A percentile compares a stretch with the other conserved stretches of the same genome.
These are phyloP conservation scores for Aspergillus diversus DNA, from an alignment of 495 filamentous ascomycete genomes.

Conservation along the genomic window DNA sequence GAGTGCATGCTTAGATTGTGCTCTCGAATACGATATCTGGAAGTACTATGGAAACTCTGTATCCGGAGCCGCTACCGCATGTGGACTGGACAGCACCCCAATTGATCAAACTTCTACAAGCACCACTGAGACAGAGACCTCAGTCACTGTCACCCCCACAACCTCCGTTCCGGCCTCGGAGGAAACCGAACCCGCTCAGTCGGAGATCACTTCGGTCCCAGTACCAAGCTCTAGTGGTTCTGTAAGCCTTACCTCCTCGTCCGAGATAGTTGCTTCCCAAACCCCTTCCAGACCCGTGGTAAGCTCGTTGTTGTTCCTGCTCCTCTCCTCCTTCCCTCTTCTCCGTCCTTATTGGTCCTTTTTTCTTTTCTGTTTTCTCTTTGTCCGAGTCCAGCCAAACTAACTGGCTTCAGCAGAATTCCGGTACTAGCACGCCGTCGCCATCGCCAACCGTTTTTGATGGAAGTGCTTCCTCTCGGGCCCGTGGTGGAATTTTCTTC, in stretches of 20 bases:
- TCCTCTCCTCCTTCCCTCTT: background rate
- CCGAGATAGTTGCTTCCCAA: background rate
- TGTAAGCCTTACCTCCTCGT: background rate
- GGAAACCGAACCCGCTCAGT: background rate
- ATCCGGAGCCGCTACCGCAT: slow-evolving; percentile 33
- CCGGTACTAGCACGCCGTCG: background rate
- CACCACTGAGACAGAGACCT: slow-evolving; percentile 19
- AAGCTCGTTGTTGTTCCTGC: background rate
- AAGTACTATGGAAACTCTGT: slow-evolving; percentile 45
- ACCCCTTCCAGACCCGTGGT: slow-evolving; percentile 5
- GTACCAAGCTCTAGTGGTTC: slow-evolving; percentile 6
- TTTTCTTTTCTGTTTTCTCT: too few relatives aligned
- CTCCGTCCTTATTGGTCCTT: too few relatives aligned
- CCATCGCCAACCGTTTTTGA: background rate
- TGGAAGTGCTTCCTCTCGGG: slow-evolving; percentile 3
- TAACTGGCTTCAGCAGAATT: slow-evolving; percentile 2
- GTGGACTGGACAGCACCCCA: slow-evolving; percentile 45
- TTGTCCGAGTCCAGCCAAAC: background rate
- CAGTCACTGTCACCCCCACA: background rate
- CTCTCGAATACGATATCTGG: slow-evolving; percentile 53
- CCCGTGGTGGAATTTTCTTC: slow-evolving; percentile 5
- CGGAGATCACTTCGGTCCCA: slow-evolving; percentile 1
- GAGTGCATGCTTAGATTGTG: slow-evolving; percentile 46
- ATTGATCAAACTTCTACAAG: slow-evolving; percentile 25
- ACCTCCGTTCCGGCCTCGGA: background rate